Conservation (phyloP, 2,329 filamentous ascomycete genomes). For the Ophiostoma quercus region DNA sequence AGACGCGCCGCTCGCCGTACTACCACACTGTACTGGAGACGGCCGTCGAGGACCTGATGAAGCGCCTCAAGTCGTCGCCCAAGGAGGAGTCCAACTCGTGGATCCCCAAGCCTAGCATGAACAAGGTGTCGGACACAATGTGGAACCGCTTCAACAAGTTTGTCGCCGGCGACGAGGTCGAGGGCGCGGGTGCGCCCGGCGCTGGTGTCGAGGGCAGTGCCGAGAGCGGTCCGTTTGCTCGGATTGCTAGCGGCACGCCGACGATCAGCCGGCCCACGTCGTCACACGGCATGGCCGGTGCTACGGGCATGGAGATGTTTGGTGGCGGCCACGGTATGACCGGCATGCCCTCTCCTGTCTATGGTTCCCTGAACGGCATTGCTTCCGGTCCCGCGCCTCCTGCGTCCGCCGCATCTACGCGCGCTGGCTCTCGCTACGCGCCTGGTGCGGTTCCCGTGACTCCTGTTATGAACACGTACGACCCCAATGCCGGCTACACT, state of each 20-base stretch:
- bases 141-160: constrained; percentile 96
- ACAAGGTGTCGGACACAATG: constrained; percentile 86
- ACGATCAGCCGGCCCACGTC: constrained; percentile 71
- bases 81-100: constrained; percentile 77
- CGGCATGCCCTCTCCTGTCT: constrained; percentile 31
- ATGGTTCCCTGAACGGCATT: constrained; percentile 33
- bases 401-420: constrained; percentile 37
- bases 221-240: constrained; percentile 74
- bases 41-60: constrained; percentile 75
- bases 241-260: constrained; percentile 69
- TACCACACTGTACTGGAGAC: constrained; percentile 70
- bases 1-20: constrained; percentile 80
- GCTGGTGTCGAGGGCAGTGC: constrained; percentile 50
- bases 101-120: constrained; percentile 93
- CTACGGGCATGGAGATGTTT: constrained; percentile 68
- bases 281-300: constrained; percentile 42
- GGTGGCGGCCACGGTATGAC: constrained; percentile 41
- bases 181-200: constrained; percentile 52
- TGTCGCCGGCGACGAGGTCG: constrained; percentile 82
- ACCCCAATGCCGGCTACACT: constrained; percentile 20
- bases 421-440: constrained; percentile 49
- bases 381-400: constrained; percentile 22
- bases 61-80: constrained; percentile 77
- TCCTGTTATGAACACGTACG: constrained; percentile 26
- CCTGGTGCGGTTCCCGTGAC: constrained; percentile 32